A percentile compares a stretch with the other conserved stretches of the same genome.
phyloP scores from a whole-genome alignment of 768 basidiomycete species.

The Tricholomella constricta region DNA sequence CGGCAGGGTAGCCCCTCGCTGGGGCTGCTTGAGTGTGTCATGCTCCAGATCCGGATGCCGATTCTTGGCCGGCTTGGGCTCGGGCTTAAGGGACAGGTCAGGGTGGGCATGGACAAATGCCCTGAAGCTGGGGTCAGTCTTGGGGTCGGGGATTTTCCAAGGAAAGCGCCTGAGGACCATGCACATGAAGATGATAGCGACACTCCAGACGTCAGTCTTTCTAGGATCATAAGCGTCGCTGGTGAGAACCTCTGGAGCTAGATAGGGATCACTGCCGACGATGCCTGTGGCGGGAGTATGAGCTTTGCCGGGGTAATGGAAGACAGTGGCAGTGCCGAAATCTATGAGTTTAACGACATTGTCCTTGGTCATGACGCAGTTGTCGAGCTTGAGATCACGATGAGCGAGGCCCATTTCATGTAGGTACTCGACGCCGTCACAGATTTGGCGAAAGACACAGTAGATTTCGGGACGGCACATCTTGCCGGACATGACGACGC shows the following conservation, averaged over 20 bases:
- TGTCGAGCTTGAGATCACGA: slow-evolving; percentile 98
- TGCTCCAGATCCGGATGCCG: slow-evolving; percentile 11
- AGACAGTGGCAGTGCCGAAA: slow-evolving; percentile 99
- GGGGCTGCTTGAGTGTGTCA: slow-evolving; percentile 18
- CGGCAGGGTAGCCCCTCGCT: slow-evolving; percentile 42
- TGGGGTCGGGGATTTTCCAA: slow-evolving; percentile 97
- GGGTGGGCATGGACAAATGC: slow-evolving; percentile 94
- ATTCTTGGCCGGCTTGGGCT: slow-evolving; percentile 34
- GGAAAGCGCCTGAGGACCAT: slow-evolving; percentile 98
- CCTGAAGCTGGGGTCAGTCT: slow-evolving; percentile 88
- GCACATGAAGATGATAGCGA: slow-evolving; percentile 98
- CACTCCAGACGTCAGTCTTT: slow-evolving; percentile 98
- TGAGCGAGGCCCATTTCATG: slow-evolving; percentile 98
- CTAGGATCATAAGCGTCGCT: slow-evolving; percentile 88
- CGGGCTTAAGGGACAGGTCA: slow-evolving; percentile 62
- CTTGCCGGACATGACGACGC: slow-evolving; percentile 99
- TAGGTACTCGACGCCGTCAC: slow-evolving; percentile 96
- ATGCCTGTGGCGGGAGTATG: slow-evolving; percentile 81
- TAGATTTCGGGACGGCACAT: slow-evolving; percentile 99
- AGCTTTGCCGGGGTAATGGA: slow-evolving; percentile 95
- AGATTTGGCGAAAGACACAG: slow-evolving; percentile 98
- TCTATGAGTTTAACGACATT: slow-evolving; percentile 99
- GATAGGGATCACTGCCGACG: slow-evolving; percentile 97
- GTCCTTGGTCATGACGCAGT: slow-evolving; percentile 96
- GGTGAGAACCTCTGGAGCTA: slow-evolving; percentile 92